A percentile compares a stretch with the other conserved stretches of the same genome.
phyloP scores from a whole-genome alignment of 1,284 basidiomycete genomes.

The Flammula alnicola region DNA sequence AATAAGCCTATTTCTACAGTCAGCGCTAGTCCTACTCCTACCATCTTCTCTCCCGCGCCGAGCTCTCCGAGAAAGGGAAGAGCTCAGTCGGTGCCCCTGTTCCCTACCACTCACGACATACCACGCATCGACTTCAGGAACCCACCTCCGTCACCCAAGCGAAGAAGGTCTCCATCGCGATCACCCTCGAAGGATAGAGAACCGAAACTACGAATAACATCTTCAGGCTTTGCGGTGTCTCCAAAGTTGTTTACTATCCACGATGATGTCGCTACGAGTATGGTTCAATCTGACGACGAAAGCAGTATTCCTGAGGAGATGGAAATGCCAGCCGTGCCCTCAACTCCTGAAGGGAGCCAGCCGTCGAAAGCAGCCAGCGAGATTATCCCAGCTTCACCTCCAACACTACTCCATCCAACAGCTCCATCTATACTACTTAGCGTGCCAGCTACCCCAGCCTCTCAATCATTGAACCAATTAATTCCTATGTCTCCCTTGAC shows the following conservation, averaged over 20 bases:
- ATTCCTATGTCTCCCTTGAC: constrained; percentile 48
- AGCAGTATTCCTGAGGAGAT: constrained; percentile 12
- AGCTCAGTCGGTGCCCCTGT: constrained; percentile 50
- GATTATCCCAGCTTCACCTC: constrained; percentile 13
- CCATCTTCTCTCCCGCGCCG: constrained; percentile 23
- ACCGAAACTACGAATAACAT: constrained; percentile 34
- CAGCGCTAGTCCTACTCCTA: constrained; percentile 25
- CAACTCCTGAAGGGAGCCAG: neutral
- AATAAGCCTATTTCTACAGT: constrained; percentile 30
- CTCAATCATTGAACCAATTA: constrained; percentile 22
- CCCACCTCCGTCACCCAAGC: constrained; percentile 44
- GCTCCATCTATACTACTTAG: constrained; percentile 12
- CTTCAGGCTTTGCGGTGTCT: constrained; percentile 18
- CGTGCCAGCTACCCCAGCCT: constrained; percentile 30
- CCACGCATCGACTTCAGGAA: constrained; percentile 48
- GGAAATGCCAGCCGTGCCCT: constrained; percentile 12
- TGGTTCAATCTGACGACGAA: constrained; percentile 14
- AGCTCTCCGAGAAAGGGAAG: constrained; percentile 32
- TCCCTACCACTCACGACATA: constrained; percentile 34
- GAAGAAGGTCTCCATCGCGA: constrained; percentile 42
- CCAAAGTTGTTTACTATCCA: constrained; percentile 34
- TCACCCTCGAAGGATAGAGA: constrained; percentile 46
- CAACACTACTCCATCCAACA: constrained; percentile 24
- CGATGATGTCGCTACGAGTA: constrained; percentile 30
- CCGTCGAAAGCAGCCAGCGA: neutral